Conservation (phyloP, 2,329 filamentous ascomycete species). For the Pseudogymnoascus sp. region DNA sequence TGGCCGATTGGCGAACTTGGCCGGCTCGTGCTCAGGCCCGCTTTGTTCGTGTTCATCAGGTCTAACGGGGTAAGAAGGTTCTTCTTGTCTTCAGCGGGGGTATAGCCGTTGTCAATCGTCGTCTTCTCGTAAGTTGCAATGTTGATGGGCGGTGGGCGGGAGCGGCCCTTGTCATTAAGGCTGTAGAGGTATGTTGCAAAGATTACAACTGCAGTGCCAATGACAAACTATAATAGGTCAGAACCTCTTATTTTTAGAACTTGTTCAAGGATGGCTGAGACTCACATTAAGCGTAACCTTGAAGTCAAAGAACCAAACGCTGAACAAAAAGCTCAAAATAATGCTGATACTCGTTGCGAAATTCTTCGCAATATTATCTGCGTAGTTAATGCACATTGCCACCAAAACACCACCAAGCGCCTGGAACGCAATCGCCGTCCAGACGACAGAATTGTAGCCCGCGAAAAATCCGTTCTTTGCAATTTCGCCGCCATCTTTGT, state of each 20-base stretch:
- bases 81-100: conserved; percentile 17
- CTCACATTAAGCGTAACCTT: conserved; percentile 63
- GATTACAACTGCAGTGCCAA: conserved; percentile 73
- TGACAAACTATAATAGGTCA: conserved; percentile 54
- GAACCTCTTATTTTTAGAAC: background rate
- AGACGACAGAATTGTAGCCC: conserved; percentile 89
- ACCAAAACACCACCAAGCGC: conserved; percentile 78
- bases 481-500: conserved; percentile 80
- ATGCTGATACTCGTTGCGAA: conserved; percentile 92
- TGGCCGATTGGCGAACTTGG: conserved; percentile 41
- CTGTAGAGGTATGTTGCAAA: conserved; percentile 81
- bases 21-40: conserved; percentile 44
- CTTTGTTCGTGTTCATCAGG: conserved; percentile 30
- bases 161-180: conserved; percentile 50
- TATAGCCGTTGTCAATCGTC: conserved; percentile 29
- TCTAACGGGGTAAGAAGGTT: conserved; percentile 14
- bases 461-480: conserved; percentile 83
- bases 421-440: conserved; percentile 76
- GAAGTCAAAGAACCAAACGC: conserved; percentile 79
- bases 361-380: conserved; percentile 88
- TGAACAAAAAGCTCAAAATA: conserved; percentile 75
- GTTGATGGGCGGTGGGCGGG: conserved; percentile 55
- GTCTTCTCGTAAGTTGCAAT: conserved; percentile 71
- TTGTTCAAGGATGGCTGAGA: conserved; percentile 16
- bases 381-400: conserved; percentile 71